Evolutionary conservation across 345 rosid species (phyloP).

Genomic region (Adansonia digitata): DNA sequence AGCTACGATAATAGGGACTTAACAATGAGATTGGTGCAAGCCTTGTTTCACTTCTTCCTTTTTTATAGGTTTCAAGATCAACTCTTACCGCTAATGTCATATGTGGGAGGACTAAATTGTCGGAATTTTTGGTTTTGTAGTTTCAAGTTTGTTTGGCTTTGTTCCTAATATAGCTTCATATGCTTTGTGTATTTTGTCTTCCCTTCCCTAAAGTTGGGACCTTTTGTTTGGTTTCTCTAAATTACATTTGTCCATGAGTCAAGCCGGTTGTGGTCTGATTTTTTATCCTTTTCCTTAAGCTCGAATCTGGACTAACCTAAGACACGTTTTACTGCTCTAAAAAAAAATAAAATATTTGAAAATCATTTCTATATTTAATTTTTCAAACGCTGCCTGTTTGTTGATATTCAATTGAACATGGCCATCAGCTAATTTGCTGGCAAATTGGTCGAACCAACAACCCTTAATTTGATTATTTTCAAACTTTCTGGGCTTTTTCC

Average conservation of each 20-base stretch:
- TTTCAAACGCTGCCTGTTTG: too few species aligned
- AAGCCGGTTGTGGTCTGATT: too few species aligned
- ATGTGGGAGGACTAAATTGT: not conserved
- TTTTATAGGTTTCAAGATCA: not conserved
- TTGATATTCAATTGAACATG: not conserved
- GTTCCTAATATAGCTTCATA: not conserved
- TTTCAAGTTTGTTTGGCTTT: not conserved
- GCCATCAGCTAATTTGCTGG: not conserved
- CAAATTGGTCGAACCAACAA: not conserved
- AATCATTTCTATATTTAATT: too few species aligned
- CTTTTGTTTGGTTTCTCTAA: not conserved
- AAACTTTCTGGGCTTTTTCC: too few species aligned
- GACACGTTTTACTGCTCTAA: too few species aligned
- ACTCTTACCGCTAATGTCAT: not conserved
- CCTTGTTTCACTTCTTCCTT: not conserved
- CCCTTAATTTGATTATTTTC: not conserved
- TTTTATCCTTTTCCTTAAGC: too few species aligned
- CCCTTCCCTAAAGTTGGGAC: not conserved
- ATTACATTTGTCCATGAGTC: too few species aligned
- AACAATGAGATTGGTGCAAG: not conserved
- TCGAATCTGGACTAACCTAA: too few species aligned
- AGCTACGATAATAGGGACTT: constrained; percentile 10
- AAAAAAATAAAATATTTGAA: too few species aligned
- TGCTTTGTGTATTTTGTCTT: too few species aligned
- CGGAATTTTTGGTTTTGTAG: not conserved